phyloP scores from a whole-genome alignment of 441 rosid genomes.

The Gossypium laxum region DNA sequence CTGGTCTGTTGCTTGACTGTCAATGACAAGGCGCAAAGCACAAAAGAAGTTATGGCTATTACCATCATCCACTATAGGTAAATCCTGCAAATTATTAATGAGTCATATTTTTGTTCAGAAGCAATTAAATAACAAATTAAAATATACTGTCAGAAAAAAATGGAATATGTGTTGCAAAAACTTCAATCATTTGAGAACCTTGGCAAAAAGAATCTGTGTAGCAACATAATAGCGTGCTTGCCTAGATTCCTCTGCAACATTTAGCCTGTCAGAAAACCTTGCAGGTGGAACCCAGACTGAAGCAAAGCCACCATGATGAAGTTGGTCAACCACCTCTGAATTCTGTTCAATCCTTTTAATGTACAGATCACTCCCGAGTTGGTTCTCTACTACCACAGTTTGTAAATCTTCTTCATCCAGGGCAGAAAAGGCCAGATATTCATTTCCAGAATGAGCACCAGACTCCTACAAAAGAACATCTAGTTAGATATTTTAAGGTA shows the following conservation, averaged over 20 bases:
- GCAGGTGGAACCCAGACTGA: conserved; percentile 94
- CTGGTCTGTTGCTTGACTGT: conserved; percentile 70
- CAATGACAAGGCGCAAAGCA: conserved; percentile 77
- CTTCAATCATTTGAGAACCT: conserved; percentile 39
- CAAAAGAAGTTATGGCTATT: conserved; percentile 84
- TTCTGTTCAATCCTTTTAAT: conserved; percentile 67
- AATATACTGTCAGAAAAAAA: not conserved
- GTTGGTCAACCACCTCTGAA: conserved; percentile 41
- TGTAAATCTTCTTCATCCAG: conserved; percentile 95
- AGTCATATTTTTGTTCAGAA: conserved; percentile 12
- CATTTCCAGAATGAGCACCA: conserved; percentile 32
- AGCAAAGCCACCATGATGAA: conserved; percentile 45
- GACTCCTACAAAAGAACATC: conserved; percentile 45
- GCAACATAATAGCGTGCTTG: conserved; percentile 69
- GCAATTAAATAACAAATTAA: not conserved
- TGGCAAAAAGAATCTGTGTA: conserved; percentile 80
- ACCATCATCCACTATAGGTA: conserved; percentile 81
- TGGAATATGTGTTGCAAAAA: conserved; percentile 1
- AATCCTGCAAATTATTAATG: conserved; percentile 44
- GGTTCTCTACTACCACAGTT: conserved; percentile 71
- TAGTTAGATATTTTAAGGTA: conserved; percentile 16
- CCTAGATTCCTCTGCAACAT: conserved; percentile 68
- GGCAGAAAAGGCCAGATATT: conserved; percentile 65
- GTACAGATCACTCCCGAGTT: conserved; percentile 77
- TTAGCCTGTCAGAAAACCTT: conserved; percentile 77